Evolutionary conservation across 1,284 basidiomycete genomes (phyloP).

Genomic region (Rhodotorula sp.): DNA sequence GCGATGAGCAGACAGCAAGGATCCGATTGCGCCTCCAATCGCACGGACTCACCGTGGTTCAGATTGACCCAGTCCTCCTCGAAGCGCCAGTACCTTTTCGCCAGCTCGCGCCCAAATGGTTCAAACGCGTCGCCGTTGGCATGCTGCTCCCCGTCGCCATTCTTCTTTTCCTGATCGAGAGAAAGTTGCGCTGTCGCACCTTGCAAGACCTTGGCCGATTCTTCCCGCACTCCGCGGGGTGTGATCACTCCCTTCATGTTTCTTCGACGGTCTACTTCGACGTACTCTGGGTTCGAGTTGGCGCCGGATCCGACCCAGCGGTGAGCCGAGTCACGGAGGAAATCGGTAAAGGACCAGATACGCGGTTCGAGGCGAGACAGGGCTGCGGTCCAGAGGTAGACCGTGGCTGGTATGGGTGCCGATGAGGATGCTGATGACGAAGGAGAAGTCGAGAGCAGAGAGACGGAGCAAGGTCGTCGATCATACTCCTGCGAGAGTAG

Average conservation of each 20-base stretch:
- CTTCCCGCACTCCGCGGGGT: slow-evolving; percentile 8
- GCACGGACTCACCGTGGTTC: slow-evolving; percentile 33
- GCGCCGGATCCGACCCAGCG: slow-evolving; percentile 66
- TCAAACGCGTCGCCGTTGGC: slow-evolving; percentile 46
- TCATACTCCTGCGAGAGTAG: slow-evolving; percentile 63
- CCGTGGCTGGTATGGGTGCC: slow-evolving; percentile 55
- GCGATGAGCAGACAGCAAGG: too few species aligned
- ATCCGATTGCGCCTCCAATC: too few species aligned
- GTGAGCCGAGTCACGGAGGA: slow-evolving; percentile 65
- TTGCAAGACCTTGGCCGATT: slow-evolving; percentile 15
- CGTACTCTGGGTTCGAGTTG: slow-evolving; percentile 49
- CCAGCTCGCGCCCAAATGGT: slow-evolving; percentile 13
- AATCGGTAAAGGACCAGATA: slow-evolving; percentile 74
- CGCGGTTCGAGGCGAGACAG: slow-evolving; percentile 56
- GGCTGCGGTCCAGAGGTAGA: slow-evolving; percentile 67
- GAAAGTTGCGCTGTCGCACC: slow-evolving; percentile 47
- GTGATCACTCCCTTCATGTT: slow-evolving; percentile 33
- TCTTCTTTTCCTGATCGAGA: slow-evolving; percentile 47
- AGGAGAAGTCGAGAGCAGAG: slow-evolving; percentile 52
- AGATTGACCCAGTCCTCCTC: slow-evolving; percentile 37
- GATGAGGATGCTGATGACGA: slow-evolving; percentile 22
- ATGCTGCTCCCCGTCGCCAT: slow-evolving; percentile 33
- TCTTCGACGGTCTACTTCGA: slow-evolving; percentile 54
- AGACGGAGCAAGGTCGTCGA: slow-evolving; percentile 58
- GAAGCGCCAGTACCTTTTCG: slow-evolving; percentile 47